Percentiles rank a stretch among this genome's conserved stretches.
Conservation (phyloP, 2,329 filamentous ascomycete genomes). For the Orbilia ellipsospora region DNA sequence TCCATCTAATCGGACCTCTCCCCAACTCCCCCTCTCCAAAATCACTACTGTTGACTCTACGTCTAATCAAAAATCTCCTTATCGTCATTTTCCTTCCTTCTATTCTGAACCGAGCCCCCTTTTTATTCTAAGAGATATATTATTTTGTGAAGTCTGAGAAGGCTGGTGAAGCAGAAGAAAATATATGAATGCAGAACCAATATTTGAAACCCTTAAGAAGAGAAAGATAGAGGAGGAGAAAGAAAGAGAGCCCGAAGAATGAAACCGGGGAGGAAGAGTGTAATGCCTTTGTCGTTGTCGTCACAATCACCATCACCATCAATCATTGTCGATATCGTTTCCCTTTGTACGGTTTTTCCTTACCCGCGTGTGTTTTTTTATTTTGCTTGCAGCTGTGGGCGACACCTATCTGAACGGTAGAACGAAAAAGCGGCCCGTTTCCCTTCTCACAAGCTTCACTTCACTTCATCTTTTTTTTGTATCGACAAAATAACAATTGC, state of each 20-base stretch:
- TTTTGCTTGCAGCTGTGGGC: not conserved
- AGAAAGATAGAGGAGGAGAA: constrained; percentile 26
- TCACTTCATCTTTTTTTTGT: constrained; percentile 18
- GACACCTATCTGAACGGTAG: constrained; percentile 9
- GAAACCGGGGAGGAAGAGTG: constrained; percentile 14
- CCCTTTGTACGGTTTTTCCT: constrained; percentile 50
- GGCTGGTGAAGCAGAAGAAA: constrained; percentile 12
- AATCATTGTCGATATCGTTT: constrained; percentile 22
- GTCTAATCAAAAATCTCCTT: constrained; percentile 52
- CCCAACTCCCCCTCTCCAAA: constrained; percentile 10
- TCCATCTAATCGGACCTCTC: constrained; percentile 34
- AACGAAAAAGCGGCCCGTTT: constrained; percentile 2
- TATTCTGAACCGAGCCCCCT: constrained; percentile 34
- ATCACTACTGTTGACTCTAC: constrained; percentile 46
- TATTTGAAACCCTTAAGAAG: not conserved
- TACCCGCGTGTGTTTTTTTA: constrained; percentile 21
- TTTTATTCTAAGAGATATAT: constrained; percentile 22
- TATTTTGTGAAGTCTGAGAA: constrained; percentile 30
- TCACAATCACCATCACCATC: constrained; percentile 7
- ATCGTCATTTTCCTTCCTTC: constrained; percentile 30
- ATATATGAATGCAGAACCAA: constrained; percentile 19
- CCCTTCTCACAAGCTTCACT: constrained; percentile 2
- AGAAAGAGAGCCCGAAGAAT: not conserved
- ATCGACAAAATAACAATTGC: constrained; percentile 50
- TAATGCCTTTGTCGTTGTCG: constrained; percentile 33